phyloP scores from a whole-genome alignment of 1,284 basidiomycete genomes.

The Meripilus lineatus region DNA sequence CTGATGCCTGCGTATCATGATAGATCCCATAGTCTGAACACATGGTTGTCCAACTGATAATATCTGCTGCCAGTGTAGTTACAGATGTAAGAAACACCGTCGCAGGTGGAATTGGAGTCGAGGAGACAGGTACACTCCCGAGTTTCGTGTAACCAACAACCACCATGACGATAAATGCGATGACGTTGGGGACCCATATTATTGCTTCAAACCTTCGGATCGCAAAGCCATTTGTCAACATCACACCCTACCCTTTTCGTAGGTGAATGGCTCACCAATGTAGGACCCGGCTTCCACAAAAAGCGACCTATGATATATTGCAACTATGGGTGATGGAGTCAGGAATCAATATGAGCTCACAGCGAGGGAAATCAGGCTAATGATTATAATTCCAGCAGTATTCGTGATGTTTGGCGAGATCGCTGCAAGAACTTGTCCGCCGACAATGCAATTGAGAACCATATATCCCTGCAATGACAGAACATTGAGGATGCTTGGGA shows the following conservation, averaged over 20 bases:
- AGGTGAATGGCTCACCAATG: slow-evolving; percentile 37
- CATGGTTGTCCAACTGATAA: slow-evolving; percentile 50
- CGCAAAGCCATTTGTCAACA: slow-evolving; percentile 8
- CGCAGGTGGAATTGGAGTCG: slow-evolving; percentile 24
- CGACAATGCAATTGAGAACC: slow-evolving; percentile 70
- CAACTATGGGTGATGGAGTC: neutral
- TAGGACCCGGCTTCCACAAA: slow-evolving; percentile 60
- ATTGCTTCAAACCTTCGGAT: slow-evolving; percentile 47
- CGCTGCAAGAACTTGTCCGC: slow-evolving; percentile 66
- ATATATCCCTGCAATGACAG: slow-evolving; percentile 63
- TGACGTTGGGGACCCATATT: slow-evolving; percentile 63
- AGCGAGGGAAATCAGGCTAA: slow-evolving; percentile 60
- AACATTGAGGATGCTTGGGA: slow-evolving; percentile 65
- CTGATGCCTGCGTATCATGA: slow-evolving; percentile 43
- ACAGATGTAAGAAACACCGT: slow-evolving; percentile 30
- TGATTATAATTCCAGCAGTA: slow-evolving; percentile 76
- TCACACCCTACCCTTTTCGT: neutral
- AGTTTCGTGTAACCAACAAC: slow-evolving; percentile 54
- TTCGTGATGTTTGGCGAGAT: slow-evolving; percentile 47
- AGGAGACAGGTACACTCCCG: slow-evolving; percentile 24
- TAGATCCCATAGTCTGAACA: slow-evolving; percentile 59
- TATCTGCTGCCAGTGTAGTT: slow-evolving; percentile 36
- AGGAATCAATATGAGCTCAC: slow-evolving; percentile 27
- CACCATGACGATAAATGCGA: slow-evolving; percentile 63
- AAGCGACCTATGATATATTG: slow-evolving; percentile 38